Evolutionary conservation across 2,329 filamentous ascomycete genomes (phyloP), one percentile per base, ranked within the genome.

Genomic region (Aureobasidium sp.): DNA sequence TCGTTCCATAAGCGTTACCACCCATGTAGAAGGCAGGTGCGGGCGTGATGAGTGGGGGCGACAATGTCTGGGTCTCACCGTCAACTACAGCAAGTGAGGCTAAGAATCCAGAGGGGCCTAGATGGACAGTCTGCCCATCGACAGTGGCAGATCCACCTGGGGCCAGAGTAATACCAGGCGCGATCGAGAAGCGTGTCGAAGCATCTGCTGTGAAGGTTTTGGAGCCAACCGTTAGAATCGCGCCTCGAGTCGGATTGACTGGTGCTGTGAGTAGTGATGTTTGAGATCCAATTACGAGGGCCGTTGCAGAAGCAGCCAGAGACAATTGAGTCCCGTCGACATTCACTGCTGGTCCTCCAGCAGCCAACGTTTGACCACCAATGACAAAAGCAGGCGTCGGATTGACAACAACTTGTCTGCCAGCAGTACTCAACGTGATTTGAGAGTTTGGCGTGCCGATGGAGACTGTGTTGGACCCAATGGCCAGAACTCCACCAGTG

Each of bases 161-260:
- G 5, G 68, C 70, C 47, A 74, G 63, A 0, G 67, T 70, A 47
- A 74, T 69, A 8, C 74, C 75, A 1, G 75, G 70, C 1, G 64
- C 73, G 5, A 80, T 65, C 52, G 73, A 74, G 68, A 76, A 79
- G 44, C 79, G 77, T 0, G 77, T 79, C 3, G 76, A 76, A 37
- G 77, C 76, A 65, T 79, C 79, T 1, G 74, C 75, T 1, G 76
- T 78, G 34, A 76, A 70, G 1, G 70, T 74, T 1, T 70, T 68
- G 0, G 70, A 71, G 14, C 76, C 77, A 22, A 80, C 66, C 1
- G 74, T 78, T 8, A 78, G 62, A n/a, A 62, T 44, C 17, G 53
- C 48, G 22, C 62, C 60, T 15, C 37, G 61, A 34, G 55, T 47
- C 9, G 69, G 68, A 7, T 71, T 70, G 49, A 66, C 67, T 14